A percentile compares a stretch with the other conserved stretches of the same genome.
Conservation (phyloP, 2,329 filamentous ascomycete genomes). For the Aspergillus proliferans region DNA sequence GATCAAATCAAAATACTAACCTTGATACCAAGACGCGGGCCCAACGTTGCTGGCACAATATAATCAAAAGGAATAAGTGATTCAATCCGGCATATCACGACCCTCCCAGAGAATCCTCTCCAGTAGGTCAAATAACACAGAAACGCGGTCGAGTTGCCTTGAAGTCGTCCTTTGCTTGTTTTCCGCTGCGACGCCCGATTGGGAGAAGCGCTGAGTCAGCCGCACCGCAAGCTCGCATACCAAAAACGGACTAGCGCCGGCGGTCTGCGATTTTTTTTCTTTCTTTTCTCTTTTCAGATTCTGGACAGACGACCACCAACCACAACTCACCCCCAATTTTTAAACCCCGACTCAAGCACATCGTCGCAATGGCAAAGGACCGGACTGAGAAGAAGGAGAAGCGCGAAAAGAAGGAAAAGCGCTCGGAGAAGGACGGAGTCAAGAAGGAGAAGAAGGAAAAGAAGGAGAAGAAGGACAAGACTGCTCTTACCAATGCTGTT, state of each 20-base stretch:
- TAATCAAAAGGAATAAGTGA: neutral
- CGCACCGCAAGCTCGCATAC: constrained; percentile 13
- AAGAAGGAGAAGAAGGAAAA: constrained; percentile 31
- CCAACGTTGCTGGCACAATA: neutral
- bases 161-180: constrained; percentile 10
- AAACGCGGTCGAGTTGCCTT: neutral
- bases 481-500: constrained; percentile 31
- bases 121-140: neutral
- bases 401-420: constrained; percentile 40
- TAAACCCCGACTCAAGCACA: constrained; percentile 8
- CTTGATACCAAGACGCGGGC: neutral
- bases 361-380: constrained; percentile 40
- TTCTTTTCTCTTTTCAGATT: constrained; percentile 11
- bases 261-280: constrained; percentile 29
- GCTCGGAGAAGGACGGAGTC: constrained; percentile 41
- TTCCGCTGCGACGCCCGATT: constrained; percentile 10
- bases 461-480: constrained; percentile 41
- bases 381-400: constrained; percentile 43
- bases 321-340: constrained; percentile 10
- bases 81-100: constrained; percentile 6
- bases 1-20: neutral
- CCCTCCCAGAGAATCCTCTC: neutral
- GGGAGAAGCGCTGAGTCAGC: constrained; percentile 18
- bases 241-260: constrained; percentile 26
- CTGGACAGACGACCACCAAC: neutral